Conservation (phyloP, 192 early-diverging fungal genomes). For the Rhizophagus clarus region DNA sequence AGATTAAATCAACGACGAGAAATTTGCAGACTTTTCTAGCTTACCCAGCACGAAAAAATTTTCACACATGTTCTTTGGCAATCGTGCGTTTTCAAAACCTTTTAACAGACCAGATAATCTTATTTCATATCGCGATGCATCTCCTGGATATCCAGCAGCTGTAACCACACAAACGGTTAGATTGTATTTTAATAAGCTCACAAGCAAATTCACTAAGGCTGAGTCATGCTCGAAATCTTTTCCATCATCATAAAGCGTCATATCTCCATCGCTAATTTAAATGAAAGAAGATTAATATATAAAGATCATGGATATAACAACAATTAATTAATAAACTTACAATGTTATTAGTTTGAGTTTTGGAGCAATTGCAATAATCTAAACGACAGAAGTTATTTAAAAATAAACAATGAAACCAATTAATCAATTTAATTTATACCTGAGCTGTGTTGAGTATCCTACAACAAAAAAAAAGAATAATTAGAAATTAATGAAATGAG, state of each 20-base stretch:
- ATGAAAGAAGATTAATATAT: background rate
- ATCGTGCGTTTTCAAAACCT: conserved; percentile 53
- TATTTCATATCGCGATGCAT: conserved; percentile 73
- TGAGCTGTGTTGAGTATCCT: conserved; percentile 91
- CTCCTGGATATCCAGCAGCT: conserved; percentile 82
- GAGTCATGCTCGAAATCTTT: conserved; percentile 76
- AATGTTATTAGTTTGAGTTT: conserved; percentile 82
- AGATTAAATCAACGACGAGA: background rate
- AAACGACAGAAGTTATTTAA: background rate
- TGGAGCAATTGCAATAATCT: conserved; percentile 68
- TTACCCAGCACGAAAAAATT: conserved; percentile 79
- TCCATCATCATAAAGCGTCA: conserved; percentile 92
- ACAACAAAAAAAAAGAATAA: background rate
- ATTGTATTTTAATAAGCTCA: conserved; percentile 64
- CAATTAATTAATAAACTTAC: conserved; percentile 36
- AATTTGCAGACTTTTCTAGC: background rate
- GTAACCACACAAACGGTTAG: conserved; percentile 87
- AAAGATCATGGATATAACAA: background rate
- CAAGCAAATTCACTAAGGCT: conserved; percentile 63
- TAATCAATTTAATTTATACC: conserved; percentile 31
- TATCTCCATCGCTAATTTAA: conserved; percentile 80
- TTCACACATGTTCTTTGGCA: conserved; percentile 50
- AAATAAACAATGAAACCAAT: background rate
- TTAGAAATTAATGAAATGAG: background rate
- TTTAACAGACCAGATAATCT: conserved; percentile 75